Conservation (phyloP, 1,139 yeast species). For the Suhomyces maxii region DNA sequence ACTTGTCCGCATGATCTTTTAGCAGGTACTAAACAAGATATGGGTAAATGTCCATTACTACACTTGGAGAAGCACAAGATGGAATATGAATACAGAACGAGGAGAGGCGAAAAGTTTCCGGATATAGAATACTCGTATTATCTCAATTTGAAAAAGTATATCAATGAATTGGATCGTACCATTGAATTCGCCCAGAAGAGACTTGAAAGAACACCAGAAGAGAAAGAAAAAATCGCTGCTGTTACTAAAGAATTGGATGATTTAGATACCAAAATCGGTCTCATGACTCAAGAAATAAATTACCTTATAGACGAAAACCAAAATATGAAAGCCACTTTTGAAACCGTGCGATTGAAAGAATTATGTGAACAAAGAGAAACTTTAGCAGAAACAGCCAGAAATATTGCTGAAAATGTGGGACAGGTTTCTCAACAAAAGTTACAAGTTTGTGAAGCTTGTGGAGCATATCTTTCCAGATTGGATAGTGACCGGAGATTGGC, state of each 20-base stretch:
- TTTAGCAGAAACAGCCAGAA: slow-evolving; percentile 55
- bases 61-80: slow-evolving; percentile 77
- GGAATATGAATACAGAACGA: slow-evolving; percentile 63
- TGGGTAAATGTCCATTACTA: slow-evolving; percentile 76
- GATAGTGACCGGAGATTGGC: slow-evolving; percentile 90
- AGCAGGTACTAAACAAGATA: slow-evolving; percentile 77
- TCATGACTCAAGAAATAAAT: slow-evolving; percentile 70
- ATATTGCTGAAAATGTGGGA: slow-evolving; percentile 71
- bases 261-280: slow-evolving; percentile 64
- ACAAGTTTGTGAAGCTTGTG: slow-evolving; percentile 90
- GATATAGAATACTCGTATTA: slow-evolving; percentile 72
- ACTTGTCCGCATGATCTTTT: slow-evolving; percentile 88
- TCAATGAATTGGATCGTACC: slow-evolving; percentile 67
- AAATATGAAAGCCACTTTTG: slow-evolving; percentile 51
- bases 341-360: slow-evolving; percentile 46
- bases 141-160: slow-evolving; percentile 51
- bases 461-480: slow-evolving; percentile 81
- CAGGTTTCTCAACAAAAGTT: slow-evolving; percentile 87
- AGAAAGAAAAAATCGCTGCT: slow-evolving; percentile 60
- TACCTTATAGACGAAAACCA: slow-evolving; percentile 54
- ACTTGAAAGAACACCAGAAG: slow-evolving; percentile 78
- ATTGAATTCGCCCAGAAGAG: slow-evolving; percentile 65
- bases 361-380: slow-evolving; percentile 48
- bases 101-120: slow-evolving; percentile 57
- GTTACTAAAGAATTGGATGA: slow-evolving; percentile 67